Conservation (phyloP, 768 basidiomycete genomes). For the Tricholoma sp. region DNA sequence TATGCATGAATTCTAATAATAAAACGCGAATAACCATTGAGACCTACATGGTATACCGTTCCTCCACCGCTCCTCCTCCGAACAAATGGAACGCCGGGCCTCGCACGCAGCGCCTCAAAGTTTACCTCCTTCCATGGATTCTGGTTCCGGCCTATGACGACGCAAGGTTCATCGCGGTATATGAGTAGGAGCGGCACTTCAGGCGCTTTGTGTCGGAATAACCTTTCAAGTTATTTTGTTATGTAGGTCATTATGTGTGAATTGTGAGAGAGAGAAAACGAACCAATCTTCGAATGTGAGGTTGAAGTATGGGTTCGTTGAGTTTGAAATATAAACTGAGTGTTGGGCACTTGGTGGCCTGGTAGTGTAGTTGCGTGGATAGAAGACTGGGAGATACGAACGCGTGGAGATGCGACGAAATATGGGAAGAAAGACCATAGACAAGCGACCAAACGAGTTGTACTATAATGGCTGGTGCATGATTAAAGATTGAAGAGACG, state of each 20-base stretch:
- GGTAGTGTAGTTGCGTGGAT: conserved; percentile 10
- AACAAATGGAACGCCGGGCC: conserved; percentile 64
- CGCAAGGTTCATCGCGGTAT: conserved; percentile 84
- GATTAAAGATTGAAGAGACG: neutral
- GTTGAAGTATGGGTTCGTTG: conserved; percentile 84
- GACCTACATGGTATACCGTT: conserved; percentile 89
- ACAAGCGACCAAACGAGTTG: neutral
- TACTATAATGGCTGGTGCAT: neutral
- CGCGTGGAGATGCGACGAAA: conserved; percentile 10
- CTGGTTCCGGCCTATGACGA: conserved; percentile 93
- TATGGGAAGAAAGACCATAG: conserved; percentile 11
- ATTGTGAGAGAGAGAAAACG: conserved; percentile 1
- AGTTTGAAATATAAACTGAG: conserved; percentile 68
- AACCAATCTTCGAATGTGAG: conserved; percentile 89
- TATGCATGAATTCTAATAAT: neutral
- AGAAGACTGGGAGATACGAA: neutral
- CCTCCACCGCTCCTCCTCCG: conserved; percentile 90
- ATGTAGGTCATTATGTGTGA: neutral
- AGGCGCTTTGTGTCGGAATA: conserved; percentile 69
- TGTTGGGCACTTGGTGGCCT: conserved; percentile 28
- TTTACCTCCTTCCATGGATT: conserved; percentile 99
- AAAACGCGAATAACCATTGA: neutral
- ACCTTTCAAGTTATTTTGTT: conserved; percentile 21
- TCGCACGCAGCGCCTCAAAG: conserved; percentile 45
- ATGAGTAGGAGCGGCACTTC: conserved; percentile 73